Evolutionary conservation across 345 rosid species (phyloP), one percentile per base, ranked within the genome.

Genomic region (Gossypium herbaceum): DNA sequence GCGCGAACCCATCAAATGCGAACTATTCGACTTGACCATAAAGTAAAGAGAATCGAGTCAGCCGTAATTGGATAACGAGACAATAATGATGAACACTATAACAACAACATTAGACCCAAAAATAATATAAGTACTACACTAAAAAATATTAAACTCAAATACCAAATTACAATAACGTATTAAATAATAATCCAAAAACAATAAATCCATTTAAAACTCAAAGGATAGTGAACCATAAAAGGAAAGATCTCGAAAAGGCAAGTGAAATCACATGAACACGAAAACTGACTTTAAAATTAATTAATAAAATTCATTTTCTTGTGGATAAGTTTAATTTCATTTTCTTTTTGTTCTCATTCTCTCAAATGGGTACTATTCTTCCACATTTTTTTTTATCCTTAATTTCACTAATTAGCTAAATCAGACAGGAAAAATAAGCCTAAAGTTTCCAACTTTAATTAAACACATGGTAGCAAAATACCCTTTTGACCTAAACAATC

Each of bases 1-100:
- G 39, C 39, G 0, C 6, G 1, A 34, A 34, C 6, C 6, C 39
- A 4, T 34, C 0, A 4, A 0, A 0, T 4, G 39, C 3, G 39
- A 34, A 34, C 6, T 34, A 0, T 34, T 34, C 1, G 39, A 34
- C 6, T 34, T 4, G 6, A 1, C 6, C 1, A 34, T 34, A 34
- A 34, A 34, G 0, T 34, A 34, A 29, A 34, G 6, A 4, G 6
- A 34, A 34, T 34, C 1, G 0, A 0, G 6, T 34, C 39, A 34
- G 6, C 5, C 6, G 4, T 34, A 34, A 34, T 4, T 34, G 0
- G 39, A 34, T 34, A 34, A 34, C 39, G 1, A 4, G 39, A 4
- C 39, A 4, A 0, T 34, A 34, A 34, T 4, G 6, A 34, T 4
- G 6, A 34, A 34, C 39, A 4, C 39, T 4, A 4, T 4, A 34